Base-by-base conservation (phyloP, 2,329 filamentous ascomycete genomes). In the Boeremia exigua region DNA sequence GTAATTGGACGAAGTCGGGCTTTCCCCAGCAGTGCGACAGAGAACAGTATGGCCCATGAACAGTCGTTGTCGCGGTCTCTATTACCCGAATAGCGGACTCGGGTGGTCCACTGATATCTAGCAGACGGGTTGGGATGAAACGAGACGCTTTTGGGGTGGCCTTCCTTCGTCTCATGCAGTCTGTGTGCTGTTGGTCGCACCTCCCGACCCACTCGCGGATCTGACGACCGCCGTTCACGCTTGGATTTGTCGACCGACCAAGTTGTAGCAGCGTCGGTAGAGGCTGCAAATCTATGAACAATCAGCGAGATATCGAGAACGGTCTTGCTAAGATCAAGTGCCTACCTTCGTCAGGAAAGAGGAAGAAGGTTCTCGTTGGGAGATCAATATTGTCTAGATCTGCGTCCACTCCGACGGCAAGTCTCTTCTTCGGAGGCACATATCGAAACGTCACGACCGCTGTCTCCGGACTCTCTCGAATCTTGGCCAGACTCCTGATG, bases 1-100 rank as follows among this genome's bases (percentile, higher is more conserved):
- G 56, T 6, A 67, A 45, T 6, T 49, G 38, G 2, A 57, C 23
- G 28, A 66, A 62, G 6, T 50, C 10, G 14, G 37, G 47, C n/a
- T 36, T n/a, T 6, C 67, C 68, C 68, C 67, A 71, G 46, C 62
- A 69, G 36, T 70, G 68, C 1, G 48, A 57, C 2, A 70, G 40
- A 2, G 68, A 56, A 3, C 45, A 58, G 27, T 71, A 71, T 6
- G 62, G 62, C 1, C 62, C 59, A n/a, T 55, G 42, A 11, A 68
- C 53, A 2, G 39, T 23, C 1, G 33, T 54, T 10, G 12, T 44
- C 7, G 37, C 45, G 3, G 63, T 70, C 14, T 70, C 58, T 4
- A 70, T 48, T 0, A 71, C 52, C 7, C 54, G 51, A 8, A 70
- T 49, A 2, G 47, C 48, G 0, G 23, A 15, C 3, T 30, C 23